Base-by-base conservation (phyloP, 148 eudicot genomes). In the Hydrangea macrophylla region DNA sequence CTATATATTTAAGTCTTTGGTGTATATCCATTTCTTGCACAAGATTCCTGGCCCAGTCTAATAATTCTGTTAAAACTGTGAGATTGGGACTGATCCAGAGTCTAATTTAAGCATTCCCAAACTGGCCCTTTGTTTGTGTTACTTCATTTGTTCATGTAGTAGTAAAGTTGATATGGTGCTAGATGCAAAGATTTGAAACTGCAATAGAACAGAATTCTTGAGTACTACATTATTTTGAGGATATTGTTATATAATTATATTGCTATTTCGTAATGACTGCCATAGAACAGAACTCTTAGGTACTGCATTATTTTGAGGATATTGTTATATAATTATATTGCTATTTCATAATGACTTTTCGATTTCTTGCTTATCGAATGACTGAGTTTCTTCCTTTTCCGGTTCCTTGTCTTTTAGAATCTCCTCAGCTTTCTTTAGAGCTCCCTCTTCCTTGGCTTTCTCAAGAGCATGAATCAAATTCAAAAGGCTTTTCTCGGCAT, bases 401-500 rank as follows among this genome's bases (percentile, higher is more conserved):
- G 40, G n/a, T 15, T 11, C 17, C 40, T 54, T 37, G 35, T 31
- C 50, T 22, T 54, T 40, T 1, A 26, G n/a, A 33, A 44, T 31
- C 56, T 48, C 51, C 31, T 28, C 56, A 33, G 31, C 58, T 62
- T 22, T 62, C 37, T 32, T 35, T 30, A 11, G 17, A 24, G 57
- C 54, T 42, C 56, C 70, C 24, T 60, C 69, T 57, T 75, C 68
- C 61, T 80, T 80, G 0, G 75, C 79, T 51, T 72, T 74, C 65
- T 73, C 79, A 9, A 85, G 71, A 17, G 75, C 79, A 45, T 23
- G 63, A 9, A 85, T 66, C 75, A 85, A 56, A 2, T 80, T 78
- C 54, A 23, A 25, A 42, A 85, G 71, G 31, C 86, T 68, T 36
- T n/a, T 58, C 20, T 75, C 78, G 7, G 67, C 76, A 73, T 69